Evolutionary conservation across 257 asterid species (phyloP).

Genomic region (Plectranthus barbatus): DNA sequence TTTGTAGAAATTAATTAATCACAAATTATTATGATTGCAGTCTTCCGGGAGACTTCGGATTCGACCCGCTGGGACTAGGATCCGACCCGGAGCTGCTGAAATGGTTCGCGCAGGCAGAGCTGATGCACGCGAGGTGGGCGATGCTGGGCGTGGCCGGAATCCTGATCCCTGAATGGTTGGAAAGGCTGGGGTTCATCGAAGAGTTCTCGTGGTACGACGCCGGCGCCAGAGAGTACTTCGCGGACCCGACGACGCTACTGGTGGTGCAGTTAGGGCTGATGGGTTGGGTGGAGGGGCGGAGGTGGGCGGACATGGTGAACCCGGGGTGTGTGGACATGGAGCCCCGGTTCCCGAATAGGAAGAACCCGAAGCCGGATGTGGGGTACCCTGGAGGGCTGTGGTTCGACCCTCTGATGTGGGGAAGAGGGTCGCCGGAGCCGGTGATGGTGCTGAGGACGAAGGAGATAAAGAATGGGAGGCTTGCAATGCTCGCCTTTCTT

Average conservation of each 20-base stretch:
- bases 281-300: conserved; percentile 91
- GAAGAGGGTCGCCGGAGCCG: conserved; percentile 86
- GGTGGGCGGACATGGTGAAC: conserved; percentile 80
- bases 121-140: conserved; percentile 78
- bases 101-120: conserved; percentile 91
- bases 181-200: conserved; percentile 59
- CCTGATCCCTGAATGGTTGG: conserved; percentile 76
- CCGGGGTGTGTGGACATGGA: conserved; percentile 79
- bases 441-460: conserved; percentile 83
- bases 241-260: conserved; percentile 61
- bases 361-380: conserved; percentile 60
- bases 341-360: conserved; percentile 47
- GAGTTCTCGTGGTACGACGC: conserved; percentile 79
- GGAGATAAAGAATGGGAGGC: conserved; percentile 84
- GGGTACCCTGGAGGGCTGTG: conserved; percentile 90
- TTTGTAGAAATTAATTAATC: no score
- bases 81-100: conserved; percentile 71
- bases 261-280: conserved; percentile 53
- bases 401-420: conserved; percentile 83
- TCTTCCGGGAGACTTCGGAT: conserved; percentile 89
- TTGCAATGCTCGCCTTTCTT: conserved; percentile 80
- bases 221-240: conserved; percentile 60
- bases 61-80: conserved; percentile 83
- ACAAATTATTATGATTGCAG: conserved; percentile 18
- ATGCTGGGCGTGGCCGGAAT: conserved; percentile 84